Base-by-base conservation (phyloP, 257 asterid species). In the Pogostemon cablin region DNA sequence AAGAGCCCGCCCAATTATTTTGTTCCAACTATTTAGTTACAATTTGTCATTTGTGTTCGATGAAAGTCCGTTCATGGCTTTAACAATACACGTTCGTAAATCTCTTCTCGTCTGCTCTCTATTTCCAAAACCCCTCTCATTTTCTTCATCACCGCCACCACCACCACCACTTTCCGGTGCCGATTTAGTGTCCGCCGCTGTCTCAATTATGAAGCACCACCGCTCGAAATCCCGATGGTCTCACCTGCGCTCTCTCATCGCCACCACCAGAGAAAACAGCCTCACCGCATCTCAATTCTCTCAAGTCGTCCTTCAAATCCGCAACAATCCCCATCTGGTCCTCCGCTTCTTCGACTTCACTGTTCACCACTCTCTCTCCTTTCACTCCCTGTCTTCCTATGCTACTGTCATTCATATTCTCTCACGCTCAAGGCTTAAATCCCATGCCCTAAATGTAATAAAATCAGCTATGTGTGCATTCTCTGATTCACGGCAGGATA, bases 211-310 rank as follows among this genome's bases (percentile, higher is more conserved):
- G 69, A 86, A 81, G 69, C 90, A 93, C 83, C 98, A 86, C 78
- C 96, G 96, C 65, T 91, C 97, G n/a, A 91, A 86, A 77, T 77
- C 96, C 69, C 87, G 99, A 54, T 91, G 99, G 98, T 80, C 86
- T 12, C 70, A 91, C 68, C 93, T 93, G 74, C 96, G 93, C 48
- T 78, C 93, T 47, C 85, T 90, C 60, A 66, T 86, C 64, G 58
- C 88, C 67, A 37, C 88, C 49, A 9, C 81, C 34, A 37, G 62
- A 44, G 68, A 63, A 49, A 35, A 63, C 68, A 81, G 76, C 71
- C 87, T 92, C 75, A 79, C 86, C 47, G 77, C 99, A 9, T 50
- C 88, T 52, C 91, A 93, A 34, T 83, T 89, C 62, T 87, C 96
- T 10, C 76, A 81, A 52, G 80, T 89, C 42, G 75, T 78, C 68